These are phyloP conservation scores for Tetrahymena thermophila DNA, from an alignment of 73 alveolate species.

Conservation along the genomic window DNA sequence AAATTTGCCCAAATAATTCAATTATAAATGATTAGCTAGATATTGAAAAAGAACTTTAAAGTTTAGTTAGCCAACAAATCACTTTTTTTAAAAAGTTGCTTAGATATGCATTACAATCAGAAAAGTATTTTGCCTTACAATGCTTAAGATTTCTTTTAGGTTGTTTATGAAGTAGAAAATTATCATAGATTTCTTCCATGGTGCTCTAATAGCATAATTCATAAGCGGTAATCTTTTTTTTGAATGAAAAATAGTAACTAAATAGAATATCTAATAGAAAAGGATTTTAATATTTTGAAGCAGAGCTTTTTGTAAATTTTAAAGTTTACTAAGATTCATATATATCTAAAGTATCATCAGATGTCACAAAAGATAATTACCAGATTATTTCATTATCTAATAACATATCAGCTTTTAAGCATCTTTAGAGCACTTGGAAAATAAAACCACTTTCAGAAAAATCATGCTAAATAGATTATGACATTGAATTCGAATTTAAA, in stretches of 20 bases:
- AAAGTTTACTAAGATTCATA: neutral
- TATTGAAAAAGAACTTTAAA: neutral
- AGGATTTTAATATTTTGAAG: neutral
- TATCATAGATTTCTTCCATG: neutral
- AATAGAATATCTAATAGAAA: neutral
- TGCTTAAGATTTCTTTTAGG: neutral
- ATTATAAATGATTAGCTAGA: neutral
- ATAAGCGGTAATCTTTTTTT: neutral
- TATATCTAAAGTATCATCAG: neutral
- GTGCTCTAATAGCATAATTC: neutral
- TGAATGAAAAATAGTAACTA: neutral
- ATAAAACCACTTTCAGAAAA: neutral
- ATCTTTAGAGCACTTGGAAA: neutral
- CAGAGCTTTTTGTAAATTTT: neutral
- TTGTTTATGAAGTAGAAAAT: neutral
- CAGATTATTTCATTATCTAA: neutral
- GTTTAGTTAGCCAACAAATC: neutral
- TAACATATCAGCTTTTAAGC: neutral
- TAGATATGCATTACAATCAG: neutral
- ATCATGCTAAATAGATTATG: neutral
- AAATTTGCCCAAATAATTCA: neutral
- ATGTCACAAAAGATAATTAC: neutral
- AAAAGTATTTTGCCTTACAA: neutral
- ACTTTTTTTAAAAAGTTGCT: neutral
- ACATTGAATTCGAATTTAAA: neutral